A percentile compares a stretch with the other conserved stretches of the same genome.
phyloP scores from a whole-genome alignment of 2,329 filamentous ascomycete genomes.

The Macroventuria anomochaeta region DNA sequence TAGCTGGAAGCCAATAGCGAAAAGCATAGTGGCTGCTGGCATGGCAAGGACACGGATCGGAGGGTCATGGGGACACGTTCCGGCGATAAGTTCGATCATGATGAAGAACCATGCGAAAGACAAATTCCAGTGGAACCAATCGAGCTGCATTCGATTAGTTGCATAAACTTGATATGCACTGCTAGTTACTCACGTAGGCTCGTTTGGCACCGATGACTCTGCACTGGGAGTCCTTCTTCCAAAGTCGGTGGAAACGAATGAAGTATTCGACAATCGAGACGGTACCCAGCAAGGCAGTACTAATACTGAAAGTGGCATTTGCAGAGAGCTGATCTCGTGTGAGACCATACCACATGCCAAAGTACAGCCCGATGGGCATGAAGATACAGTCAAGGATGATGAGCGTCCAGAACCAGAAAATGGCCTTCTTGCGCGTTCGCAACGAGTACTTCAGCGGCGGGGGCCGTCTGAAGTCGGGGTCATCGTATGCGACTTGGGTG shows the following conservation, averaged over 20 bases:
- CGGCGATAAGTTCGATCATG: slow-evolving; percentile 63
- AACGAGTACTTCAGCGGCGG: slow-evolving; percentile 65
- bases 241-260: slow-evolving; percentile 57
- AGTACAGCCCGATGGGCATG: slow-evolving; percentile 67
- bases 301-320: slow-evolving; percentile 61
- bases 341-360: slow-evolving; percentile 65
- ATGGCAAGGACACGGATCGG: slow-evolving; percentile 62
- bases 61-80: slow-evolving; percentile 55
- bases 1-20: slow-evolving; percentile 59
- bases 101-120: slow-evolving; percentile 62
- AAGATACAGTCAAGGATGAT: slow-evolving; percentile 65
- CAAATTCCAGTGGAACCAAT: slow-evolving; percentile 66
- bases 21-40: slow-evolving; percentile 59
- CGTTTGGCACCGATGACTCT: slow-evolving; percentile 58
- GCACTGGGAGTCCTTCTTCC: slow-evolving; percentile 60
- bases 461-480: slow-evolving; percentile 51
- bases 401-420: slow-evolving; percentile 65
- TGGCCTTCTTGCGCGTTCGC: slow-evolving; percentile 60
- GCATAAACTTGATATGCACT: no score
- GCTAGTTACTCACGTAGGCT: slow-evolving; percentile 42
- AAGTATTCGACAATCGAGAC: slow-evolving; percentile 63
- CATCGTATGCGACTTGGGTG: slow-evolving; percentile 51
- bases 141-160: slow-evolving; percentile 49
- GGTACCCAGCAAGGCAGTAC: slow-evolving; percentile 60
- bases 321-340: slow-evolving; percentile 53